These are phyloP conservation scores for Pleurotus ostreatus DNA, from an alignment of 768 basidiomycete genomes.

Conservation along the genomic window DNA sequence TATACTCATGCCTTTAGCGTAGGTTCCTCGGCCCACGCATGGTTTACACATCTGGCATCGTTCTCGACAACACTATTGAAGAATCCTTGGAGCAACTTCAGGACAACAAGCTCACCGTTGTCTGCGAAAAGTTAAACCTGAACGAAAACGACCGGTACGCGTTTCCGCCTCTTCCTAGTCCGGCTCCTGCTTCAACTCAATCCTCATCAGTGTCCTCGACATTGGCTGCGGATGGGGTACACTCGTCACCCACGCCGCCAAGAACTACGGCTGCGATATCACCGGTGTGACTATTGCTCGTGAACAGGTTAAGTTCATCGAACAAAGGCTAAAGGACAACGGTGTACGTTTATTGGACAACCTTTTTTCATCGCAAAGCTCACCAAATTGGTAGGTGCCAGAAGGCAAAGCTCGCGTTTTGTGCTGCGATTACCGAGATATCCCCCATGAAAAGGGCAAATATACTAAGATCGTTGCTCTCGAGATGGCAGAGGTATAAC, in stretches of 20 bases:
- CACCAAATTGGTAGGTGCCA: conserved; percentile 27
- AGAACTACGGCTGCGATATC: conserved; percentile 95
- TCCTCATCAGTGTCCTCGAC: conserved; percentile 55
- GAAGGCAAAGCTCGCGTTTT: conserved; percentile 81
- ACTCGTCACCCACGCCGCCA: conserved; percentile 88
- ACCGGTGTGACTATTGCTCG: conserved; percentile 92
- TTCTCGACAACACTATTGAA: conserved; percentile 61
- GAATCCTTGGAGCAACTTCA: conserved; percentile 93
- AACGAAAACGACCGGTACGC: conserved; percentile 70
- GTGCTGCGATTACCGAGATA: conserved; percentile 91
- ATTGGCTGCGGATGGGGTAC: conserved; percentile 98
- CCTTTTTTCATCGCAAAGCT: too few species aligned
- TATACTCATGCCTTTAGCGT: background rate
- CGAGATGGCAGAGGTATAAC: conserved; percentile 92
- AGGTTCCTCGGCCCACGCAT: conserved; percentile 95
- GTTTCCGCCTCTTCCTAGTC: conserved; percentile 21
- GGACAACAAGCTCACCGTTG: conserved; percentile 95
- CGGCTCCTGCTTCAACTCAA: conserved; percentile 10
- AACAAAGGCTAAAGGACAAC: conserved; percentile 78
- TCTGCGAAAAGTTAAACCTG: conserved; percentile 92
- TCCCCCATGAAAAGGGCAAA: conserved; percentile 67
- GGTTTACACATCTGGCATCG: conserved; percentile 96
- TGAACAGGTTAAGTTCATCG: conserved; percentile 93
- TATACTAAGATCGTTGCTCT: conserved; percentile 94
- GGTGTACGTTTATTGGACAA: conserved; percentile 36